Conservation (phyloP, 2,329 filamentous ascomycete species). For the Aspergillus neotritici region DNA sequence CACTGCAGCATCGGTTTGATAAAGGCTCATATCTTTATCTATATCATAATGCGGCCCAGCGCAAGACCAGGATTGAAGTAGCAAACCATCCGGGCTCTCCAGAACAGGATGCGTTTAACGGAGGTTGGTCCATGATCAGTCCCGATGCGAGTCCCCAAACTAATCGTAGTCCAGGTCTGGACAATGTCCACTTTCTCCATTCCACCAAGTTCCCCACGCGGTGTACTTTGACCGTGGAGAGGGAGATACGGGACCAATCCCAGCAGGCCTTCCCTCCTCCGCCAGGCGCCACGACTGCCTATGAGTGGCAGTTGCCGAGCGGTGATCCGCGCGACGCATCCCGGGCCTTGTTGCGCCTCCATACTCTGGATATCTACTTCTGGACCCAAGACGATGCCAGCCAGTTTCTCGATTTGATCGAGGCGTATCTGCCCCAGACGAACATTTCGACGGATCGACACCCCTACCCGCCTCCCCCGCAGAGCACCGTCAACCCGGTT, state of each 20-base stretch:
- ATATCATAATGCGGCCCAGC: conserved; percentile 52
- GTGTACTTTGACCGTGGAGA: conserved; percentile 53
- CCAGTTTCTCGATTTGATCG: conserved; percentile 47
- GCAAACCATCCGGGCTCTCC: conserved; percentile 59
- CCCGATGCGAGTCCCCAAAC: neutral
- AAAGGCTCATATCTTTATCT: conserved; percentile 61
- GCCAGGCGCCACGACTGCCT: conserved; percentile 21
- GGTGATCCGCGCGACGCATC: conserved; percentile 49
- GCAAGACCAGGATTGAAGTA: conserved; percentile 54
- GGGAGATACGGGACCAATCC: conserved; percentile 23
- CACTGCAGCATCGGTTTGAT: conserved; percentile 58
- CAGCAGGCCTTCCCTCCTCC: conserved; percentile 21
- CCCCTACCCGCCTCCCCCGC: conserved; percentile 30
- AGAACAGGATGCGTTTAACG: conserved; percentile 61
- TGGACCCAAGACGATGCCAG: conserved; percentile 57
- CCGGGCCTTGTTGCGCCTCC: conserved; percentile 49
- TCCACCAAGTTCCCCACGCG: conserved; percentile 56
- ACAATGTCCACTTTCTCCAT: conserved; percentile 49
- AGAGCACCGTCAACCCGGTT: conserved; percentile 46
- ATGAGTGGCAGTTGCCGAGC: conserved; percentile 54
- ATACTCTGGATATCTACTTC: conserved; percentile 59
- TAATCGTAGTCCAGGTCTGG: conserved; percentile 39
- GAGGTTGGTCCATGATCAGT: conserved; percentile 40
- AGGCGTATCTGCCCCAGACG: conserved; percentile 28
- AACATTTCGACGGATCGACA: conserved; percentile 49